Base-by-base conservation (phyloP, 768 basidiomycete genomes). In the Favolaschia claudopus region DNA sequence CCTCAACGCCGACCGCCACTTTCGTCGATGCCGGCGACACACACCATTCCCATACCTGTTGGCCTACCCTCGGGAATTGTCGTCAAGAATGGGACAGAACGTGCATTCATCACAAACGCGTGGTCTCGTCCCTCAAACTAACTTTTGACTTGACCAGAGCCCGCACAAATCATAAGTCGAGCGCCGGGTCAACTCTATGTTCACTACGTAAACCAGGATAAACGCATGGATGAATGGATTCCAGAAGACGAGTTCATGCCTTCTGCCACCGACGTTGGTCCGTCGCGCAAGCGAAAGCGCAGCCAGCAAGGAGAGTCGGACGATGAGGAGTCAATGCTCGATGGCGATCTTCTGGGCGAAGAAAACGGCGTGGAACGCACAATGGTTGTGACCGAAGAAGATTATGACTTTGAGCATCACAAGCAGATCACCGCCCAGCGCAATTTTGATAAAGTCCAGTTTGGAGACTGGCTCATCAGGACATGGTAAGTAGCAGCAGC, bases 381-480 rank as follows among this genome's bases (percentile, higher is more conserved):
- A 53, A 68, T 77, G 31, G 66, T 72, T 7, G 79, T 89, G 78
- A 83, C 85, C 17, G 88, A 89, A 69, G 88, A 91, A 59, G 90
- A 91, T 57, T 85, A 81, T 67, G 89, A 91, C 65, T 74, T 89
- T 25, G 78, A 86, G 58, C 86, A 85, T 52, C 88, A 89, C 69
- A 86, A 85, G 69, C 81, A 86, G 70, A 82, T 87, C 61, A 85
- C 84, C 22, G 82, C 85, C 5, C 85, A 88, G 65, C 82, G 92
- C 59, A 97, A 96, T 70, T 94, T 95, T 69, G 93, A 95, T 59
- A 86, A 85, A 67, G 92, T 96, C 62, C 84, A 87, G 67, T 93
- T 95, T 74, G 93, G 92, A 39, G 80, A 87, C 25, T 95, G 90
- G 86, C 82, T 90, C 70, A 92, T 97, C 67, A 89, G 88, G 70